Percentiles rank a stretch among this genome's conserved stretches.
These are phyloP conservation scores for Kluyveromyces nonfermentans DNA, from an alignment of 805 yeast species.

Conservation along the genomic window DNA sequence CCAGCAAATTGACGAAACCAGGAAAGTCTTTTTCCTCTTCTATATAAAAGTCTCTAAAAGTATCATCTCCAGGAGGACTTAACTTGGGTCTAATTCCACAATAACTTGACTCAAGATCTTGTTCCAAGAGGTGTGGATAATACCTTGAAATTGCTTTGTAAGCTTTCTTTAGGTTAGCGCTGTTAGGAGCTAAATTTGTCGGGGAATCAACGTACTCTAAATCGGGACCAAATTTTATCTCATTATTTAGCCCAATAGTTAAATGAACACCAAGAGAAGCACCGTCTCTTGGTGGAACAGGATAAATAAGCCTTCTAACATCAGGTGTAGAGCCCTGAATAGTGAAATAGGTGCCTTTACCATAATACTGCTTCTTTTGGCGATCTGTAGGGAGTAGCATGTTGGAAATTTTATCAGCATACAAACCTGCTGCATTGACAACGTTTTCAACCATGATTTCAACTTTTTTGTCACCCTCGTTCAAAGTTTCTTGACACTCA, in stretches of 20 bases:
- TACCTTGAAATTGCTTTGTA: constrained; percentile 49
- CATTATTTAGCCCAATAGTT: constrained; percentile 75
- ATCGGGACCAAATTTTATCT: constrained; percentile 81
- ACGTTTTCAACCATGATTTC: constrained; percentile 45
- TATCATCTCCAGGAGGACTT: constrained; percentile 32
- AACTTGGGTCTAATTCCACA: constrained; percentile 82
- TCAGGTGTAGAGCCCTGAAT: constrained; percentile 41
- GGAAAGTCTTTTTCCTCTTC: constrained; percentile 59
- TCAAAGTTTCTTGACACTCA: constrained; percentile 20
- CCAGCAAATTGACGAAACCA: constrained; percentile 72
- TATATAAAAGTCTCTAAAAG: constrained; percentile 67
- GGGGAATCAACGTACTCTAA: constrained; percentile 62
- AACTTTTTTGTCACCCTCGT: constrained; percentile 27
- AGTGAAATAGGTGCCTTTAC: constrained; percentile 77
- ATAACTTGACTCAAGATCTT: constrained; percentile 55
- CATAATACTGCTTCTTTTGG: constrained; percentile 53
- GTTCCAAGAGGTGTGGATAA: constrained; percentile 47
- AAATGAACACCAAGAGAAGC: constrained; percentile 84
- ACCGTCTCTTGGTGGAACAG: constrained; percentile 62
- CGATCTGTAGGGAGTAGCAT: constrained; percentile 55
- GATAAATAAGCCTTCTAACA: constrained; percentile 57
- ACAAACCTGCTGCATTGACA: constrained; percentile 71
- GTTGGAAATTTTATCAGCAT: constrained; percentile 65
- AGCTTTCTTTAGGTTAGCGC: constrained; percentile 44
- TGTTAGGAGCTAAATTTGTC: constrained; percentile 40